A percentile compares a stretch with the other conserved stretches of the same genome.
Evolutionary conservation across 495 filamentous ascomycete species (phyloP).

Genomic region (Trichoderma parareesei): DNA sequence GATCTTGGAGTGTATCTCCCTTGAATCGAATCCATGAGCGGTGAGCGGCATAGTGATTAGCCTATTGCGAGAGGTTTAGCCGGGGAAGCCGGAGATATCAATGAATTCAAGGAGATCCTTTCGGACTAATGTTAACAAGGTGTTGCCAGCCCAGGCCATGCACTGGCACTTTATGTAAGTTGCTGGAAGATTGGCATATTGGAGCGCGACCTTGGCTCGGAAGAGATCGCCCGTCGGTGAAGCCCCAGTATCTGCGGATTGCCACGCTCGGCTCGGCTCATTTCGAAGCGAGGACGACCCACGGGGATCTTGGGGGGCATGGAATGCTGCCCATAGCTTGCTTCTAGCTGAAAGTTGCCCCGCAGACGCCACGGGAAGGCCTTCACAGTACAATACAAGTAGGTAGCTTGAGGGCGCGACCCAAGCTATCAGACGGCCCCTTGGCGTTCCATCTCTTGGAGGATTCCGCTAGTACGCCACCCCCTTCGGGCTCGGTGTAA

Average conservation of each 20-base stretch:
- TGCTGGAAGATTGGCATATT: not conserved
- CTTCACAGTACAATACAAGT: not conserved
- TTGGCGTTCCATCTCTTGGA: not conserved
- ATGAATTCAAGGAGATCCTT: not conserved
- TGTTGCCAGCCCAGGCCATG: not conserved
- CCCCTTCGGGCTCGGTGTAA: not conserved
- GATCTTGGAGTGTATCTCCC: conserved; percentile 47
- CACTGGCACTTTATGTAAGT: not conserved
- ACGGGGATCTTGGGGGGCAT: not conserved
- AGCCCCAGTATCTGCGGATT: not conserved
- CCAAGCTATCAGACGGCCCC: not conserved
- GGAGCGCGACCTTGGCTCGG: not conserved
- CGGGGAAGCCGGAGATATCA: not conserved
- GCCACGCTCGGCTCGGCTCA: not conserved
- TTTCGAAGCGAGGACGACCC: not conserved
- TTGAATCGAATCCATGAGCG: conserved; percentile 30
- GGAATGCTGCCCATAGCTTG: not conserved
- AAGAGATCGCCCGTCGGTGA: not conserved
- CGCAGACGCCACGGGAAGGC: not conserved
- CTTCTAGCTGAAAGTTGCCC: not conserved
- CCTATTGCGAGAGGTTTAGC: not conserved
- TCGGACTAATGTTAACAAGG: not conserved
- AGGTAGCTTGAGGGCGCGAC: not conserved
- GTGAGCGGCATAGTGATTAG: conserved; percentile 27
- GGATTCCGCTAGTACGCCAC: not conserved